Evolutionary conservation across 192 early-diverging fungal species (phyloP).

Genomic region (Umbelopsis ramanniana): DNA sequence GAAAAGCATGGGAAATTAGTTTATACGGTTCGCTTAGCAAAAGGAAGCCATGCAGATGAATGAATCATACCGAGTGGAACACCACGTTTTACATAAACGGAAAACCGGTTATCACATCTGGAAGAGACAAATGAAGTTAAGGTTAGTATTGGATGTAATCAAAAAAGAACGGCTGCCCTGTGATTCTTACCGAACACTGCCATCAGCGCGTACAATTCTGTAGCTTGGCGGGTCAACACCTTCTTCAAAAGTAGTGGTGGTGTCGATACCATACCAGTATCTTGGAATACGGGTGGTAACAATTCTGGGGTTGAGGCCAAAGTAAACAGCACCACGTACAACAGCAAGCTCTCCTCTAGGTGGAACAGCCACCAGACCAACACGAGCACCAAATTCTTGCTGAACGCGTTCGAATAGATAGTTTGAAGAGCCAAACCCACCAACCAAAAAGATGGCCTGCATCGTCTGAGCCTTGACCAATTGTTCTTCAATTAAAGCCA

Average conservation of each 20-base stretch:
- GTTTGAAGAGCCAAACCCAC: conserved; percentile 59
- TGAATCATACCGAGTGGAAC: conserved; percentile 29
- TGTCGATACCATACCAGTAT: conserved; percentile 57
- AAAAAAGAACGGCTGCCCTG: neutral
- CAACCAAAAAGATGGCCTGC: conserved; percentile 56
- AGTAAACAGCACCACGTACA: conserved; percentile 56
- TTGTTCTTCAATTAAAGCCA: conserved; percentile 53
- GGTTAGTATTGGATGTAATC: neutral
- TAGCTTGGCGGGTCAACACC: conserved; percentile 50
- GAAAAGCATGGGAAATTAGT: neutral
- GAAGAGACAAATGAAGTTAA: neutral
- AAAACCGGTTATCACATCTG: conserved; percentile 52
- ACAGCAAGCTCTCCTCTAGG: conserved; percentile 57
- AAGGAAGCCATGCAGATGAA: neutral
- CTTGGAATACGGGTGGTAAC: conserved; percentile 53
- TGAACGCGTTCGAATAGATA: conserved; percentile 55
- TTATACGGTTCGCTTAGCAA: neutral
- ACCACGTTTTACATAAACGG: conserved; percentile 48
- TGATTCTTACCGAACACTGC: conserved; percentile 34
- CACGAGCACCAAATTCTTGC: conserved; percentile 47
- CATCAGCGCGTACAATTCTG: conserved; percentile 50
- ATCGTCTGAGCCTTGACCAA: conserved; percentile 46
- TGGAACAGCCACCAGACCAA: conserved; percentile 56
- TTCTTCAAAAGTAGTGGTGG: conserved; percentile 54
- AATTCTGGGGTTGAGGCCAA: conserved; percentile 54